These are phyloP conservation scores for Endothia cerciana DNA, from an alignment of 2,329 filamentous ascomycete species.

Conservation along the genomic window DNA sequence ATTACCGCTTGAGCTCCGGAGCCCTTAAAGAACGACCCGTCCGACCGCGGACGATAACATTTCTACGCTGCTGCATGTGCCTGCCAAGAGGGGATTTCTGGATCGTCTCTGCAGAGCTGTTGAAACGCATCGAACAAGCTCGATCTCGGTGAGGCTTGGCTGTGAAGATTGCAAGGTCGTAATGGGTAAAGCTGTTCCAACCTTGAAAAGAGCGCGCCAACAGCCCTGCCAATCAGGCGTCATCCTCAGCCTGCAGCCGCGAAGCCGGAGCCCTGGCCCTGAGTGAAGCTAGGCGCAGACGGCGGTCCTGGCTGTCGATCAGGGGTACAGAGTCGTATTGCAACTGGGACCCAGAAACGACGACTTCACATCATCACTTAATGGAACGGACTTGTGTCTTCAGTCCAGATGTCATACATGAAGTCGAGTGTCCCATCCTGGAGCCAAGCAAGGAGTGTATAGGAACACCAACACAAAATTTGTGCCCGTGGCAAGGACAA, in stretches of 20 bases:
- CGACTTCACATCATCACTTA: constrained; percentile 2
- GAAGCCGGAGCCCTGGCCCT: constrained; percentile 1
- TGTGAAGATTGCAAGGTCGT: constrained; percentile 19
- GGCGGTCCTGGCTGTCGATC: constrained; percentile 24
- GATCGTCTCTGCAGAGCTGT: not conserved
- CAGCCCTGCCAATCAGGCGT: constrained; percentile 14
- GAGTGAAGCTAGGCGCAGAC: constrained; percentile 14
- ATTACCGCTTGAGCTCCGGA: constrained; percentile 9
- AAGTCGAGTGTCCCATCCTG: not conserved
- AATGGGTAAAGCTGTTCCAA: constrained; percentile 10
- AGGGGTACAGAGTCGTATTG: constrained; percentile 16
- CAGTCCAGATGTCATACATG: not conserved
- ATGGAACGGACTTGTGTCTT: not conserved
- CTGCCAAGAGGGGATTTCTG: not conserved
- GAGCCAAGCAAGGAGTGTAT: not conserved
- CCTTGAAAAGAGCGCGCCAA: not conserved
- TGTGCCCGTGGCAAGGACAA: not conserved
- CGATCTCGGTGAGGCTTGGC: not conserved
- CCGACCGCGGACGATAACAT: not conserved
- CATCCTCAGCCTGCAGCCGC: constrained; percentile 19
- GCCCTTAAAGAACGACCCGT: not conserved
- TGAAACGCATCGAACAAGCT: not conserved
- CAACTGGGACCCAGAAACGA: constrained; percentile 7
- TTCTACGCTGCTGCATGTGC: not conserved
- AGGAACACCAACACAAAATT: not conserved